Evolutionary conservation across 352 stramenopile species (phyloP).

Genomic region (Ochromonadaceae sp.): DNA sequence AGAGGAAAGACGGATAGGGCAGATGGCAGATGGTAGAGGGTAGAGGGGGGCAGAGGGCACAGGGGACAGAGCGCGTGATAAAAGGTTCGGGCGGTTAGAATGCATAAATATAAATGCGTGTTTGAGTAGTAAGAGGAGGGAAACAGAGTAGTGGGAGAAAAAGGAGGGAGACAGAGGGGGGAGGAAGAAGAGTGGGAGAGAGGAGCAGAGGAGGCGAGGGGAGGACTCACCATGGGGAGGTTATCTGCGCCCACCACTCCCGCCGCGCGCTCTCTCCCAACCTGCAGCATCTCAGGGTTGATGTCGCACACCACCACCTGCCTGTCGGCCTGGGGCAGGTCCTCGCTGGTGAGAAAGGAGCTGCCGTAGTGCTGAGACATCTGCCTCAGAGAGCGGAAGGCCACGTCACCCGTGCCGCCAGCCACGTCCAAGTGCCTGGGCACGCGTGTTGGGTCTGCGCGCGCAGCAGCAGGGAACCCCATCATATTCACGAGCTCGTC

Average conservation of each 20-base stretch:
- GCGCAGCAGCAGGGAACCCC: constrained; percentile 16
- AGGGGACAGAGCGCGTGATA: constrained; percentile 29
- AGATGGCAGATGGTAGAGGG: constrained; percentile 31
- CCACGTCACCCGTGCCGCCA: constrained; percentile 94
- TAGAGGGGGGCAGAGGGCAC: no score
- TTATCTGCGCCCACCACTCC: constrained; percentile 36
- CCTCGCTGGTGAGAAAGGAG: no score
- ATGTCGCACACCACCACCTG: constrained; percentile 93
- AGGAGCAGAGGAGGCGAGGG: neutral
- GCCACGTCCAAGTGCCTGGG: constrained; percentile 78
- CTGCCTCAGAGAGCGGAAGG: constrained; percentile 46
- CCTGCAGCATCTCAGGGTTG: constrained; percentile 94
- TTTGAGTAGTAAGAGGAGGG: constrained; percentile 13
- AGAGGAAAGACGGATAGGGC: constrained; percentile 14
- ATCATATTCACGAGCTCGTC: constrained; percentile 77
- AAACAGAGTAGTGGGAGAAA: constrained; percentile 7
- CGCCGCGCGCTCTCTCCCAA: constrained; percentile 67
- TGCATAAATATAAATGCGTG: constrained; percentile 19
- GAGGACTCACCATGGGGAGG: neutral
- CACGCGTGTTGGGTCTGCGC: constrained; percentile 3
- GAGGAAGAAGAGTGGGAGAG: neutral
- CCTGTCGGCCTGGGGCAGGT: constrained; percentile 25
- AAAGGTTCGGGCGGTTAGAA: neutral
- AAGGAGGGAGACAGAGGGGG: neutral
- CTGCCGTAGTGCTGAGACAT: constrained; percentile 24